phyloP scores from a whole-genome alignment of 2,329 filamentous ascomycete species.

The Neoarthrinium moseri region DNA sequence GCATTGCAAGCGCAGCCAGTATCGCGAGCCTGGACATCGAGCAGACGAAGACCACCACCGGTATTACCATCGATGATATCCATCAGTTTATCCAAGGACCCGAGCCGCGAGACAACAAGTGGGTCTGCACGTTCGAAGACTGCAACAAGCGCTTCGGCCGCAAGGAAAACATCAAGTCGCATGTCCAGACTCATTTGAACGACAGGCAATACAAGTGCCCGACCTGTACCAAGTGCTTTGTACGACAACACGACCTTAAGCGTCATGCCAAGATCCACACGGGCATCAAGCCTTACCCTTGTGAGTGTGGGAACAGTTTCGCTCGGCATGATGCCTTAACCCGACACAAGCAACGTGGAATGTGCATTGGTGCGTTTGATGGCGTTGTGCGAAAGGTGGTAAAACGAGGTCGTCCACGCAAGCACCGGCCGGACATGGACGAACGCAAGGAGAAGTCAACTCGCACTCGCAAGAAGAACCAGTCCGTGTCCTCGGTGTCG shows the following conservation, averaged over 20 bases:
- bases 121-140: constrained; percentile 72
- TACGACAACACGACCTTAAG: constrained; percentile 95
- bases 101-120: constrained; percentile 72
- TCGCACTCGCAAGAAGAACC: constrained; percentile 55
- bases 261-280: constrained; percentile 97
- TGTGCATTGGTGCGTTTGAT: constrained; percentile 94
- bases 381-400: constrained; percentile 63
- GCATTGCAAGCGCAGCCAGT: constrained; percentile 56
- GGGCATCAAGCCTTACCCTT: constrained; percentile 91
- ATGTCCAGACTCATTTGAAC: constrained; percentile 96
- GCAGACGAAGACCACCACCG: constrained; percentile 71
- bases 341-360: constrained; percentile 88
- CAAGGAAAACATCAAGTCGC: constrained; percentile 98
- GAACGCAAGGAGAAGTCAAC: constrained; percentile 57
- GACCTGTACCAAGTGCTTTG: constrained; percentile 91
- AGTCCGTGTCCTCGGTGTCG: constrained; percentile 45
- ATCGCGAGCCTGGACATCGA: constrained; percentile 64
- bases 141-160: constrained; percentile 92
- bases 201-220: constrained; percentile 95
- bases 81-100: constrained; percentile 71
- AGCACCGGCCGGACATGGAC: constrained; percentile 58
- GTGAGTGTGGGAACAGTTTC: constrained; percentile 91
- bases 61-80: constrained; percentile 84
- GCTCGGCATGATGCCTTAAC: constrained; percentile 94
- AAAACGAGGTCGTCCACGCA: constrained; percentile 63